Evolutionary conservation across 371 early-diverging fungal genomes (phyloP), one percentile per base, ranked within the genome.

Genomic region (Mucor racemosus): DNA sequence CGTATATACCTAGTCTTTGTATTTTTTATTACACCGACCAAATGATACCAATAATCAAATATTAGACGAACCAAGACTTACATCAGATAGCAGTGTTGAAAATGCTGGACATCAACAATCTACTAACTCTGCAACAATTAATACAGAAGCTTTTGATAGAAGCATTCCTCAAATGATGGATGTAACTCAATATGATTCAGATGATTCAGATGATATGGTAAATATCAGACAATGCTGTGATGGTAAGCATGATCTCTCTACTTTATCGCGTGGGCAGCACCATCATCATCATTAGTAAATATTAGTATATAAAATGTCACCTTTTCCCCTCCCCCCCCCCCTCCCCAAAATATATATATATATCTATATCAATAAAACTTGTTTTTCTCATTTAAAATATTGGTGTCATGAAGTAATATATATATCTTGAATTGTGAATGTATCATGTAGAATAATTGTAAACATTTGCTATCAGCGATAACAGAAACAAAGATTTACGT

Each of bases 201-300:
- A 73, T 57, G 80, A 80, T 15, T 76, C 74, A 11, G 79, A 78
- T 34, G 77, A 77, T 33, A 58, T 69, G 17, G 60, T 75, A 10
- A 76, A 79, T 36, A 69, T 79, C 19, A 74, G 79, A 56, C 69
- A 73, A 53, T 79, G 79, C 46, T 79, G 79, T 39, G 76, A 76
- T 69, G 79, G 79, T 15, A 79, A 74, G 58, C 79, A 79, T 54
- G 76, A 79, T 62, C 34, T 79, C 33, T 69, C 76, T 19, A 72
- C 67, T 15, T 62, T 79, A 31, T 67, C 74, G 44, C 65, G 68
- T 6, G 71, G 56, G 17, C 42, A 48, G n/a, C 34, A 58, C 48
- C 67, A 72, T 42, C 72, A 71, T 60, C 36, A 66, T 60, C 60
- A 66, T 54, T 60, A 48, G 53, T 62, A 62, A 53, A 62, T 60